phyloP scores from a whole-genome alignment of 2,329 filamentous ascomycete species.

The Calonectria hawksworthii region DNA sequence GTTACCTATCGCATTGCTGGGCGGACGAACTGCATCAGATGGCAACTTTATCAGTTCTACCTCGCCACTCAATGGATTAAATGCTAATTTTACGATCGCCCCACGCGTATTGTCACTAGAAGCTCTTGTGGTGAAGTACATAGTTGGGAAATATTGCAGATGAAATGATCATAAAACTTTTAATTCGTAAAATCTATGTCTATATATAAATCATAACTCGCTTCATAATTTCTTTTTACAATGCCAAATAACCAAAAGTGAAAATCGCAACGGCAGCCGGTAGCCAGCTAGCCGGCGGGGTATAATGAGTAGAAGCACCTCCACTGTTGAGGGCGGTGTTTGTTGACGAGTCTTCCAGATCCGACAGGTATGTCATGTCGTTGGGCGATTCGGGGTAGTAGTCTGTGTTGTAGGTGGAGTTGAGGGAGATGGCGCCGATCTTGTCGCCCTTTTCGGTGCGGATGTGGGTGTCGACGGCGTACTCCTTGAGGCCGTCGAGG shows the following conservation, averaged over 20 bases:
- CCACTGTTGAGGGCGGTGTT: not conserved
- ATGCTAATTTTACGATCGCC: too few species aligned
- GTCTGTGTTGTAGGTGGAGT: conserved; percentile 71
- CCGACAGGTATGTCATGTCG: conserved; percentile 50
- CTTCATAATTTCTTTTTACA: not conserved
- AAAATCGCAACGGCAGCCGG: not conserved
- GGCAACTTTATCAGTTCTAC: too few species aligned
- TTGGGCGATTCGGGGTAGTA: conserved; percentile 62
- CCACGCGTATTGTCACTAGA: too few species aligned
- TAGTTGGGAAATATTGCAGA: not conserved
- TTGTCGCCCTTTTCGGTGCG: conserved; percentile 68
- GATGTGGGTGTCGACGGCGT: conserved; percentile 71
- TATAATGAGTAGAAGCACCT: not conserved
- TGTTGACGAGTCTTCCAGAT: not conserved
- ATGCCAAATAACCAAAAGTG: conserved; percentile 4
- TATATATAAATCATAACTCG: not conserved
- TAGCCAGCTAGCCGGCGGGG: not conserved
- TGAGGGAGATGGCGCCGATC: conserved; percentile 67
- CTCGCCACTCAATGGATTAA: too few species aligned
- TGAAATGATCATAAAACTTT: not conserved
- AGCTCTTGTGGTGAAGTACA: too few species aligned
- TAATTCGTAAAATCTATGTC: not conserved
- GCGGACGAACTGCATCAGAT: too few species aligned
- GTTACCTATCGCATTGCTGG: too few species aligned
- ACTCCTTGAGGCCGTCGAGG: conserved; percentile 54